Evolutionary conservation across 176 grass and related monocot genomes (phyloP).

Genomic region (Carex scoparia): DNA sequence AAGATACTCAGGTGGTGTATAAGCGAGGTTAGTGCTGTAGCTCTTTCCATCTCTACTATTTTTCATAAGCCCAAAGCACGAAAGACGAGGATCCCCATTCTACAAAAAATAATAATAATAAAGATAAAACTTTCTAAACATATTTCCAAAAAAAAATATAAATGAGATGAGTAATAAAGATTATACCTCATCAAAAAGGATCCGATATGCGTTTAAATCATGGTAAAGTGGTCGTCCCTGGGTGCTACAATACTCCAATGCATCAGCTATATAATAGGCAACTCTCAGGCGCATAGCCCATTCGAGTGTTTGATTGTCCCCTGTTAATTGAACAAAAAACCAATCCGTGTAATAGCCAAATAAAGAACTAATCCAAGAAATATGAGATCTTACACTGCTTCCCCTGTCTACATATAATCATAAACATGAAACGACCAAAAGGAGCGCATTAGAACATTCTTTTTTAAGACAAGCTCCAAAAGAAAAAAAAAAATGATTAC

Average conservation of each 20-base stretch:
- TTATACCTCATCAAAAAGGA: constrained; percentile 86
- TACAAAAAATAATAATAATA: constrained; percentile 31
- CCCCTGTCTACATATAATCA: background rate
- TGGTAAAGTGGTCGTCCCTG: constrained; percentile 81
- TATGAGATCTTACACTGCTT: background rate
- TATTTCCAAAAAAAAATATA: constrained; percentile 12
- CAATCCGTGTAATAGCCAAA: background rate
- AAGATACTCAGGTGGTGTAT: constrained; percentile 95
- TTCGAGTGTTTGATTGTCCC: constrained; percentile 98
- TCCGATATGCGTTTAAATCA: constrained; percentile 89
- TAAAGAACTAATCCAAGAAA: constrained; percentile 27
- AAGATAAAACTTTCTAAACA: background rate
- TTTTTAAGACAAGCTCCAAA: background rate
- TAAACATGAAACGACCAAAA: background rate
- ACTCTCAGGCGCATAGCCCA: constrained; percentile 99
- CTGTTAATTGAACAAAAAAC: constrained; percentile 40
- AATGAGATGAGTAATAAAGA: constrained; percentile 7
- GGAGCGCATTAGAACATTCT: background rate
- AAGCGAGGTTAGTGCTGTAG: constrained; percentile 97
- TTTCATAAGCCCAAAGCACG: constrained; percentile 97
- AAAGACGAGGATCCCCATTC: constrained; percentile 88
- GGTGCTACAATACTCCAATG: constrained; percentile 66
- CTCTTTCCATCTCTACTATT: constrained; percentile 98
- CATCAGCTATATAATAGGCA: constrained; percentile 82
- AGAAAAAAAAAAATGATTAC: background rate